Percentiles rank a stretch among this genome's conserved stretches.
phyloP scores from a whole-genome alignment of 148 eudicot genomes.

The Vaccinium vitisidaea region DNA sequence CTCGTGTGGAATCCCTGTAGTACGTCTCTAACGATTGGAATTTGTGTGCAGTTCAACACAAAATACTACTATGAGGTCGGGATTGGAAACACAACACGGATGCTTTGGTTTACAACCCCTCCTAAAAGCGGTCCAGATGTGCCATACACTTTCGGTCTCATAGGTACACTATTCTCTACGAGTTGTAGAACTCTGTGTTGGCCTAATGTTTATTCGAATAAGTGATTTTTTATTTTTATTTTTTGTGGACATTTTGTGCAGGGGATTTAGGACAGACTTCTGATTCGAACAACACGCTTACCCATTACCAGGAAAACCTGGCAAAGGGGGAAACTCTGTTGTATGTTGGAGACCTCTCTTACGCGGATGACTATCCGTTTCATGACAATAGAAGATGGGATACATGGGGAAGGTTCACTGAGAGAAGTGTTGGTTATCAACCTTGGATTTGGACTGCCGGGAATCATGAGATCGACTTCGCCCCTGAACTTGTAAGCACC shows the following conservation, averaged over 20 bases:
- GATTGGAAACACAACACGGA: constrained; percentile 23
- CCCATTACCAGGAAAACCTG: constrained; percentile 42
- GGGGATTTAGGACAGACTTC: constrained; percentile 53
- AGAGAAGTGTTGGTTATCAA: constrained; percentile 60
- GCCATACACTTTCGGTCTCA: constrained; percentile 50
- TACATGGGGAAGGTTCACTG: constrained; percentile 55
- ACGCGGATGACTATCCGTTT: constrained; percentile 37
- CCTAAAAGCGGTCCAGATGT: constrained; percentile 43
- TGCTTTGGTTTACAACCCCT: constrained; percentile 43
- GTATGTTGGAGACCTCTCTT: constrained; percentile 46
- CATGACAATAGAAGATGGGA: constrained; percentile 64
- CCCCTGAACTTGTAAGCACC: constrained; percentile 52
- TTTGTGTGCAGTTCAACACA: constrained; percentile 25
- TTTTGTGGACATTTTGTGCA: constrained; percentile 10
- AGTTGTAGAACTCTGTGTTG: neutral
- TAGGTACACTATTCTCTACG: constrained; percentile 27
- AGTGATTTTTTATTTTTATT: neutral
- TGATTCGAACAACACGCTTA: constrained; percentile 41
- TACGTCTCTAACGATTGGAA: neutral
- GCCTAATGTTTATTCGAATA: neutral
- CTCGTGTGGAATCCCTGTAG: neutral
- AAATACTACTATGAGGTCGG: constrained; percentile 45
- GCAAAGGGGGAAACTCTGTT: constrained; percentile 32
- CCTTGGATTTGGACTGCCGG: constrained; percentile 80
- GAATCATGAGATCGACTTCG: constrained; percentile 60